Evolutionary conservation across 768 basidiomycete genomes (phyloP), one percentile per base, ranked within the genome.

Genomic region (Boletus vermiculosoides): DNA sequence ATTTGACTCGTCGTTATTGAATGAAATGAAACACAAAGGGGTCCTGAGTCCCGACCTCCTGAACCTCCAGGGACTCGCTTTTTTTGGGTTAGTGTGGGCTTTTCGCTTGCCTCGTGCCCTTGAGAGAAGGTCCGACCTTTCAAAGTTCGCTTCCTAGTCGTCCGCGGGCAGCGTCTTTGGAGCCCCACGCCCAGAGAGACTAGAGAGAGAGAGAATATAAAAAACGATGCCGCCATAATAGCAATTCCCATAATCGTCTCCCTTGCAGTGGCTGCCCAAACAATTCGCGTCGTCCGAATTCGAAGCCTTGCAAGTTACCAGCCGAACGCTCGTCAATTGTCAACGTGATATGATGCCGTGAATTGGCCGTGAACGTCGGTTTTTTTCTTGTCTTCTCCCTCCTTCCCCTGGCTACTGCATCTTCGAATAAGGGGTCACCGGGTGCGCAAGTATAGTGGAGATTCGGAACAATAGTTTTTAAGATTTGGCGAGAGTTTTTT

Each of bases 211-310:
- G 13, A 15, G 7, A 15, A 0, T 13, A 13, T 23, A 23, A 42
- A 36, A 65, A 61, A 58, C n/a, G n/a, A n/a, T 40, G 1, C 39
- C 39, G 3, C 58, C 12, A 62, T 70, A 65, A 70, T 70, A 60
- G 55, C 52, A 40, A 25, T 55, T 64, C 28, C 66, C 67, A 65
- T 58, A 71, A 69, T 30, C 4, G 52, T 54, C 34, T 39, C 7
- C 33, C 62, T 59, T 45, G 11, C 52, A 49, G 23, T 57, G 25
- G n/a, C 54, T 59, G 59, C 59, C 58, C 34, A 36, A 36, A 36
- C 34, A 5, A 20, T 31, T 30, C n/a, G 8, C 12, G 37, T 52
- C 25, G 25, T 25, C 25, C 31, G 45, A 36, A 44, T 47, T 45
- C 41, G 55, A 58, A 56, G 45, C 48, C 9, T 11, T 18, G 55